Base-by-base conservation (phyloP, 805 yeast species). In the Dipodascus albidus region DNA sequence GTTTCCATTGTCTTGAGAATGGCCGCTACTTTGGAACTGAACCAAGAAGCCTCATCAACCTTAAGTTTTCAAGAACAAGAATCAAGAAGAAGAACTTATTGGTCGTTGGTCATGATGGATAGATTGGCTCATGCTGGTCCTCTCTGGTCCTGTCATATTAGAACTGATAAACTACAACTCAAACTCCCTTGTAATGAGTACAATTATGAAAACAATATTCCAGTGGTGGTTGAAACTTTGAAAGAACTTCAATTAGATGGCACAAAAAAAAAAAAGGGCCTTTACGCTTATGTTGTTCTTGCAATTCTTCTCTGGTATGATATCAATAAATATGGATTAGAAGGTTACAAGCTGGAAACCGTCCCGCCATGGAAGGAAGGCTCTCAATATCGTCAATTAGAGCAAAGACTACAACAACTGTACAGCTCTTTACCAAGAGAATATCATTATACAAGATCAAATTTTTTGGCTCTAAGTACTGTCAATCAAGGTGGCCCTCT, bases 21-120 rank as follows among this genome's bases (percentile, higher is more conserved):
- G 66, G 70, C 70, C 11, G 57, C 63, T 2, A 63, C 64, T 23
- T 52, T 67, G 50, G 62, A 64, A 3, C 58, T 68, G 9, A 60
- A 67, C 54, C 56, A 59, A 44, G 68, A 64, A 20, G 55, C 56
- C 17, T 62, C 64, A 53, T 57, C 3, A 52, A 56, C 1, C 14
- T 56, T 64, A n/a, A 54, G 64, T 8, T 68, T 67, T 65, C 56
- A 67, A 19, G 69, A 67, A 27, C 59, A 65, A 20, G 71, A 67
- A 52, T 56, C 59, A 24, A 56, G 70, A 1, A 57, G 71, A 21
- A 56, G 70, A 23, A 64, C 68, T 1, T 67, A 65, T 60, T 67
- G 71, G 71, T 62, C 69, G 15, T 59, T 69, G 24, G 59, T 68
- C 11, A 63, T 65, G 6, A 58, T 67, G 47, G 71, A 67, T 50